phyloP scores from a whole-genome alignment of 2,329 filamentous ascomycete genomes.

The Geosmithia morbida region DNA sequence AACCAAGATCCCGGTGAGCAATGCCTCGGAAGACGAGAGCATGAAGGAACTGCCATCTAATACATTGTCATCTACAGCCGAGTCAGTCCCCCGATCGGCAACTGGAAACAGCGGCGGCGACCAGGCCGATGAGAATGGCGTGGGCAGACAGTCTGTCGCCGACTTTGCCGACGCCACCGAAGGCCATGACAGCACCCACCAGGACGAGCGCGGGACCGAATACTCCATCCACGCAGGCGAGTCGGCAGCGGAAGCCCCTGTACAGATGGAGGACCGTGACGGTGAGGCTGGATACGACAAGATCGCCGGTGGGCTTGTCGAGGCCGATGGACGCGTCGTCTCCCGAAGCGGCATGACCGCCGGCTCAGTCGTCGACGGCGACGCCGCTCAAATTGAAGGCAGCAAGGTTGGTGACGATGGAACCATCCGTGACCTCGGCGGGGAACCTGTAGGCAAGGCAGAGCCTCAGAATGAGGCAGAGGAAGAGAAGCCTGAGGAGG shows the following conservation, averaged over 20 bases:
- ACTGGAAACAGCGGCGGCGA: constrained; percentile 27
- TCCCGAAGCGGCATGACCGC: constrained; percentile 34
- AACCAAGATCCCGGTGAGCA: constrained; percentile 16
- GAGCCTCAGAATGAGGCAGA: constrained; percentile 36
- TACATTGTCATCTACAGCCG: not conserved
- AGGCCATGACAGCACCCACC: not conserved
- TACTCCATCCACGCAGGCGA: not conserved
- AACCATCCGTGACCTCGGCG: constrained; percentile 51
- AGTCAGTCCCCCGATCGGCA: constrained; percentile 19
- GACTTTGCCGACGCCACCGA: constrained; percentile 16
- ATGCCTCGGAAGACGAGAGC: not conserved
- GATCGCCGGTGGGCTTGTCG: constrained; percentile 38
- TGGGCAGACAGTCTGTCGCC: constrained; percentile 24
- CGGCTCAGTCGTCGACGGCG: constrained; percentile 49
- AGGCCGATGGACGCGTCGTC: constrained; percentile 35
- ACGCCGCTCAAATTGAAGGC: constrained; percentile 47
- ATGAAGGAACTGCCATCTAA: not conserved
- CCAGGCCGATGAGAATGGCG: constrained; percentile 27
- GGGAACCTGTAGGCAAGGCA: constrained; percentile 51
- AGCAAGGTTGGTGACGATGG: constrained; percentile 54
- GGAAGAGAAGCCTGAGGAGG: no score
- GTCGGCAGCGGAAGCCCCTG: not conserved
- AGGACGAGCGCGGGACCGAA: not conserved
- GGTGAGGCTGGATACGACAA: constrained; percentile 1
- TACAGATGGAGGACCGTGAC: not conserved